phyloP scores from a whole-genome alignment of 2,329 filamentous ascomycete species.

The Botryosphaeria dothidea region DNA sequence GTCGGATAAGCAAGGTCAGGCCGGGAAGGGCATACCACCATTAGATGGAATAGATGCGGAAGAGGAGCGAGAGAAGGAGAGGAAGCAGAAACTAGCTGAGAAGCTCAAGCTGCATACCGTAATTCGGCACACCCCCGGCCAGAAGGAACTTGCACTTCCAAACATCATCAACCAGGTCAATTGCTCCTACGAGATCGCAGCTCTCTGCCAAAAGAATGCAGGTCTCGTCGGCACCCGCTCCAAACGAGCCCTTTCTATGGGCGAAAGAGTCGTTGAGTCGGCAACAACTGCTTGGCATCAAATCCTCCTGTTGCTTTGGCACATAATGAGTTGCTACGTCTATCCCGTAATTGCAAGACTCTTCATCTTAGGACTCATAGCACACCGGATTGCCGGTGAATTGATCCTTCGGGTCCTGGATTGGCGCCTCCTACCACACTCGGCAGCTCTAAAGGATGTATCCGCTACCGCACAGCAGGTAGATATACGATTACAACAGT shows the following conservation, averaged over 20 bases:
- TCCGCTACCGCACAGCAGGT: constrained; percentile 97
- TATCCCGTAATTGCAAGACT: constrained; percentile 71
- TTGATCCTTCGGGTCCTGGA: constrained; percentile 76
- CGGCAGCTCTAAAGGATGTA: constrained; percentile 87
- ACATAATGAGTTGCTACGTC: constrained; percentile 71
- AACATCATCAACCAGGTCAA: constrained; percentile 92
- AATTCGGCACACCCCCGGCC: constrained; percentile 70
- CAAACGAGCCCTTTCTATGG: constrained; percentile 86
- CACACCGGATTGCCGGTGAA: constrained; percentile 80
- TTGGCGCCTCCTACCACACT: constrained; percentile 76
- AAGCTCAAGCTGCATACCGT: constrained; percentile 91
- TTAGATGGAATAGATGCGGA: constrained; percentile 67
- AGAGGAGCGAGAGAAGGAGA: constrained; percentile 66
- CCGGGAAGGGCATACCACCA: constrained; percentile 40
- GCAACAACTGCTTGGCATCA: constrained; percentile 83
- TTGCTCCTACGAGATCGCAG: constrained; percentile 87
- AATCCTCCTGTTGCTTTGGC: constrained; percentile 67
- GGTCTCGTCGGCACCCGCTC: constrained; percentile 78
- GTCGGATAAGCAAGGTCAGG: constrained; percentile 55
- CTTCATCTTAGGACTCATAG: constrained; percentile 77
- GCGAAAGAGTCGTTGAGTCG: constrained; percentile 90
- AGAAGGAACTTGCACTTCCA: constrained; percentile 78
- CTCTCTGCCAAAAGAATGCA: constrained; percentile 84
- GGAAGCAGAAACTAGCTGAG: constrained; percentile 69
- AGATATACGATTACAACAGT: constrained; percentile 94